phyloP scores from a whole-genome alignment of 2,329 filamentous ascomycete species.

The Alternaria atra region DNA sequence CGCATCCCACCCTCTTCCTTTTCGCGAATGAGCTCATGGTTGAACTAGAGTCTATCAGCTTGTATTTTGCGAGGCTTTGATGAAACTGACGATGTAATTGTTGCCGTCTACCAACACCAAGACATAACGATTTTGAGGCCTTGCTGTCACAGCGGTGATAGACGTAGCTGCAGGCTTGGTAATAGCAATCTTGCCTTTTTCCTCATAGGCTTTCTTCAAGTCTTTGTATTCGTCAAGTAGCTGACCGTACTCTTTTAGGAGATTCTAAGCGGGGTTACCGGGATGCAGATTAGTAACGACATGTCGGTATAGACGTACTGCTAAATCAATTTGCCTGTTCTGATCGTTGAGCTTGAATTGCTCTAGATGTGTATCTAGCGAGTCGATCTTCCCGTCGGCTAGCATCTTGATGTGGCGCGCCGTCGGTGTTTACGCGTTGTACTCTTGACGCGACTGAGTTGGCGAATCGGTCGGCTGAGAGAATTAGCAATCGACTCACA shows the following conservation, averaged over 20 bases:
- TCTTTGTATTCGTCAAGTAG: slow-evolving; percentile 65
- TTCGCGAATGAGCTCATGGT: slow-evolving; percentile 59
- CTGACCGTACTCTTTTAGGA: slow-evolving; percentile 54
- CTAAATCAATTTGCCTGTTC: slow-evolving; percentile 29
- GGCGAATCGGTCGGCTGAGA: neutral
- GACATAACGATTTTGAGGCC: slow-evolving; percentile 63
- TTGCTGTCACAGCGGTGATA: slow-evolving; percentile 34
- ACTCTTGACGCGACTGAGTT: neutral
- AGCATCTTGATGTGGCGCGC: slow-evolving; percentile 28
- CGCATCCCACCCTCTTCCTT: slow-evolving; percentile 64
- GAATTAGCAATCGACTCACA: neutral
- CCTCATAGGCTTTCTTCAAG: slow-evolving; percentile 66
- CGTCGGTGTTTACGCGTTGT: neutral
- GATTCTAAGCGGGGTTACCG: slow-evolving; percentile 27
- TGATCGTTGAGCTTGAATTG: slow-evolving; percentile 38
- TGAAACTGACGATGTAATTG: slow-evolving; percentile 57
- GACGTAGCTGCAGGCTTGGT: slow-evolving; percentile 42
- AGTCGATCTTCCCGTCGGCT: slow-evolving; percentile 35
- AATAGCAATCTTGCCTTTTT: slow-evolving; percentile 59
- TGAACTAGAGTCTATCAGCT: slow-evolving; percentile 50
- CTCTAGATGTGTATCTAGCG: slow-evolving; percentile 39
- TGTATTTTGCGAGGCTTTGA: neutral
- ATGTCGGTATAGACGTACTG: slow-evolving; percentile 16
- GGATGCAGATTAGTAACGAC: neutral
- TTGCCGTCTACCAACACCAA: slow-evolving; percentile 70